Evolutionary conservation across 441 rosid genomes (phyloP).

Genomic region (Pelargonium cotyledonis): DNA sequence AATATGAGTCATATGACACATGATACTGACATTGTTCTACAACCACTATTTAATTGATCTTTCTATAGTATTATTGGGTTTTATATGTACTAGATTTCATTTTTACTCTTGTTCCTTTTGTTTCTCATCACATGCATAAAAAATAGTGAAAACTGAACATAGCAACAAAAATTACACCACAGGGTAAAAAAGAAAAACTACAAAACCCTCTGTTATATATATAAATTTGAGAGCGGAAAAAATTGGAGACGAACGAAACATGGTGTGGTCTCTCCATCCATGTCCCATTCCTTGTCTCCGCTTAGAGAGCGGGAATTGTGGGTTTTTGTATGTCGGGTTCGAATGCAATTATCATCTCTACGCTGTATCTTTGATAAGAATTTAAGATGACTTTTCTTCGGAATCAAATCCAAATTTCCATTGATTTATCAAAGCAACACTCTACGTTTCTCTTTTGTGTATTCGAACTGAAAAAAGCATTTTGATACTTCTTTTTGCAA

Average conservation of each 20-base stretch:
- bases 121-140: too few relatives aligned
- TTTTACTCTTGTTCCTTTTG: too few relatives aligned
- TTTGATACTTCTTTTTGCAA: constrained; percentile 1
- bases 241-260: too few relatives aligned
- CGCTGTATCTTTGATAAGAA: too few relatives aligned
- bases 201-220: too few relatives aligned
- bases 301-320: too few relatives aligned
- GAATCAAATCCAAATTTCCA: not conserved
- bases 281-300: too few relatives aligned
- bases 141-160: not conserved
- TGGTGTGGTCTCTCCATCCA: too few relatives aligned
- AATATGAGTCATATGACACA: constrained; percentile 2
- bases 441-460: not conserved
- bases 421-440: not conserved
- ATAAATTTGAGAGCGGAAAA: too few relatives aligned
- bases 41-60: not conserved
- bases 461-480: not conserved
- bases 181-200: too few relatives aligned
- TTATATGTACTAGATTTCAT: not conserved
- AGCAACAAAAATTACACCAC: not conserved
- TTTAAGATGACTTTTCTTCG: not conserved
- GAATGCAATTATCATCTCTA: too few relatives aligned
- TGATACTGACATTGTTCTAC: not conserved
- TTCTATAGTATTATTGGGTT: not conserved
- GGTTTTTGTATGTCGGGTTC: too few relatives aligned